Percentiles rank a stretch among this genome's conserved stretches.
Conservation (phyloP, 164 flowering plant genomes). For the Piper betle region DNA sequence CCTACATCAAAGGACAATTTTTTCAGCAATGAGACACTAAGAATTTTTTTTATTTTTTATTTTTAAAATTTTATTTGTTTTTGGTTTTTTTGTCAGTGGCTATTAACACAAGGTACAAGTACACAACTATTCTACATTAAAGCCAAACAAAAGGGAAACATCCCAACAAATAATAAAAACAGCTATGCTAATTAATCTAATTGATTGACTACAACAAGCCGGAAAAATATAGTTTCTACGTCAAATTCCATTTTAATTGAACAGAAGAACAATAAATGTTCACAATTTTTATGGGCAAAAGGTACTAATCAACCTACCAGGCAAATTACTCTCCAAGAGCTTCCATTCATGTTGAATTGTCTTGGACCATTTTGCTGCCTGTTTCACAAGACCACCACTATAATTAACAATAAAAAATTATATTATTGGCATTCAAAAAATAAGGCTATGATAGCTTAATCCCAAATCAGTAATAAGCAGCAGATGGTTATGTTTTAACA, state of each 20-base stretch:
- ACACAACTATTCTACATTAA: no score
- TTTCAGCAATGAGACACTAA: no score
- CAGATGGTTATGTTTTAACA: not conserved
- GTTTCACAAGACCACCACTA: constrained; percentile 9
- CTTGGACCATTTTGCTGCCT: constrained; percentile 39
- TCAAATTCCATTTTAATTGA: no score
- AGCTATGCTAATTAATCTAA: no score
- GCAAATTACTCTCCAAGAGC: constrained; percentile 58
- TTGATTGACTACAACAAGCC: no score
- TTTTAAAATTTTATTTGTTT: no score
- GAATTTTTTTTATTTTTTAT: no score
- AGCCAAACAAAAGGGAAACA: no score
- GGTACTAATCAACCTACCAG: constrained; percentile 41
- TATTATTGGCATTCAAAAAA: not conserved
- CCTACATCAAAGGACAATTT: no score
- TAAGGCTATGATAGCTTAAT: not conserved
- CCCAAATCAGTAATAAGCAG: not conserved
- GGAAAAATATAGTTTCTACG: no score
- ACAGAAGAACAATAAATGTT: not conserved
- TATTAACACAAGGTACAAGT: not conserved
- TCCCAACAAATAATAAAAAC: no score
- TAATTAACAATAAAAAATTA: not conserved
- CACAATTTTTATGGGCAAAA: no score
- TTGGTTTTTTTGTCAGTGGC: not conserved
- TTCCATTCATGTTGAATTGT: constrained; percentile 72